Percentiles rank a stretch among this genome's conserved stretches.
These are phyloP conservation scores for Pichia rugopelliculosa DNA, from an alignment of 805 yeast species.

Conservation along the genomic window DNA sequence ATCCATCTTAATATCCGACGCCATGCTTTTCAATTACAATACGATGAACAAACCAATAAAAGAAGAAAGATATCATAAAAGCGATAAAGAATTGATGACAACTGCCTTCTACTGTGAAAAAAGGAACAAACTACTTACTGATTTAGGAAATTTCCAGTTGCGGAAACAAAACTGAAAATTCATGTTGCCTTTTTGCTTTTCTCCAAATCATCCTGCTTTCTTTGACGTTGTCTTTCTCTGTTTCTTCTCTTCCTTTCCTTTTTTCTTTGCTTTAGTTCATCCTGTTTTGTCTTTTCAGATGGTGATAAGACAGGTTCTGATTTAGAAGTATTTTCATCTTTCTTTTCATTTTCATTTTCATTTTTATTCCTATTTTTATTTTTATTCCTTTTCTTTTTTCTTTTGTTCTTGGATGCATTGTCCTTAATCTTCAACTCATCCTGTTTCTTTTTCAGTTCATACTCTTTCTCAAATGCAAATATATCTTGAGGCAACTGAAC, in stretches of 20 bases:
- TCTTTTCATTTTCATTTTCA: neutral
- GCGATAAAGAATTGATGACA: neutral
- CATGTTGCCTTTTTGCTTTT: neutral
- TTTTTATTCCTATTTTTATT: neutral
- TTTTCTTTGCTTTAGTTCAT: neutral
- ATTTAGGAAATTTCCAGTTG: neutral
- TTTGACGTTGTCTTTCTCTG: neutral
- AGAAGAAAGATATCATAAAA: neutral
- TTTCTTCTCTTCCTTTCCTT: neutral
- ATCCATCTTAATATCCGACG: neutral
- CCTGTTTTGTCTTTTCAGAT: neutral
- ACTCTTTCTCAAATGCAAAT: conserved; percentile 5
- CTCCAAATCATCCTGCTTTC: neutral
- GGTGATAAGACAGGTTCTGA: neutral
- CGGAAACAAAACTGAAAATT: neutral
- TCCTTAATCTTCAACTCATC: neutral
- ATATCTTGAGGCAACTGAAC: conserved; percentile 2
- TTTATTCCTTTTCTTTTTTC: neutral
- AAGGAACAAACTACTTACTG: neutral
- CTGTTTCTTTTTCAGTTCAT: conserved; percentile 1
- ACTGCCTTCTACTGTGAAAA: neutral
- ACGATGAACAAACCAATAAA: neutral
- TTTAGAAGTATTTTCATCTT: neutral
- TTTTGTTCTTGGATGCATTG: neutral
- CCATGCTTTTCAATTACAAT: neutral